phyloP scores from a whole-genome alignment of 192 early-diverging fungal species.

The Mortierella hygrophila region DNA sequence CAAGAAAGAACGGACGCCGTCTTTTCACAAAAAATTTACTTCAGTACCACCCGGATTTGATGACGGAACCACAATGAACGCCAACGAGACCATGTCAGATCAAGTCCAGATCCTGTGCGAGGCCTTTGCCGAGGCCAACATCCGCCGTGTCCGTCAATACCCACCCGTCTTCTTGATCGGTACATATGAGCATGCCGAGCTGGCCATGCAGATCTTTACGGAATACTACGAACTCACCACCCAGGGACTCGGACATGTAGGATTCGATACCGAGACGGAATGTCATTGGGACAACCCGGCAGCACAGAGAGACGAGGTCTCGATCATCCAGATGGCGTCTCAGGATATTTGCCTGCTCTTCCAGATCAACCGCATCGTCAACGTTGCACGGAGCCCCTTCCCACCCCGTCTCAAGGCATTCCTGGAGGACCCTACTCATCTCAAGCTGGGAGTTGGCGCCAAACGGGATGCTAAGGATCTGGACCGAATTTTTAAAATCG shows the following conservation, averaged over 20 bases:
- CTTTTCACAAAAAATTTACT: neutral
- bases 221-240: conserved; percentile 20
- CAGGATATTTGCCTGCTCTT: conserved; percentile 58
- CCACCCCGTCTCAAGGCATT: conserved; percentile 47
- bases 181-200: conserved; percentile 26
- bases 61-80: neutral
- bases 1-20: neutral
- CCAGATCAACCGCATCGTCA: conserved; percentile 52
- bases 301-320: conserved; percentile 15
- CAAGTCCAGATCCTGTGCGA: conserved; percentile 36
- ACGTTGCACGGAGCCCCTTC: conserved; percentile 21
- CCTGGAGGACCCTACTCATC: conserved; percentile 34
- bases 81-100: conserved; percentile 5
- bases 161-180: conserved; percentile 41
- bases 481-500: conserved; percentile 20
- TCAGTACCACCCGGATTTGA: neutral
- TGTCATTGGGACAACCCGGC: conserved; percentile 4
- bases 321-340: conserved; percentile 58
- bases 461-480: conserved; percentile 35
- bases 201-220: conserved; percentile 39
- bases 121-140: conserved; percentile 28
- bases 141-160: conserved; percentile 4
- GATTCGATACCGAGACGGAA: conserved; percentile 61
- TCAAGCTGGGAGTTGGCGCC: conserved; percentile 51
- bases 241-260: conserved; percentile 35